Conservation (phyloP, 495 filamentous ascomycete species). For the Amorphotheca resinae region DNA sequence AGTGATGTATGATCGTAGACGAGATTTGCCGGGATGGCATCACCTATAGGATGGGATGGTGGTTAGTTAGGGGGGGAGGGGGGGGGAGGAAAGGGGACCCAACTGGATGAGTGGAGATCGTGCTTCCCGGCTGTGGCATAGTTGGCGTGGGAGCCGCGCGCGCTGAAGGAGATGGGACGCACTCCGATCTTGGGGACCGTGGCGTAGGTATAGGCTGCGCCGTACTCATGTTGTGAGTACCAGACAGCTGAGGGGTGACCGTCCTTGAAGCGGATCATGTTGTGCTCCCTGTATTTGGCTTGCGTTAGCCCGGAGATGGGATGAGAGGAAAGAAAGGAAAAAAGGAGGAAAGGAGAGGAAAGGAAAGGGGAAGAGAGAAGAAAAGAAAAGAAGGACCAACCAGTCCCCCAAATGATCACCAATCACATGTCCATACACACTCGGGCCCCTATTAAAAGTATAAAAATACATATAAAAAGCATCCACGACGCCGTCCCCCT, state of each 20-base stretch:
- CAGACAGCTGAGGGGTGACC: conserved; percentile 71
- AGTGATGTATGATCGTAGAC: conserved; percentile 79
- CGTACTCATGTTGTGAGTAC: conserved; percentile 76
- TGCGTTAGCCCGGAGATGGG: too few relatives aligned
- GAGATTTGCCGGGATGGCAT: conserved; percentile 51
- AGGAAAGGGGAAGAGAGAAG: not conserved
- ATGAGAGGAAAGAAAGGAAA: too few relatives aligned
- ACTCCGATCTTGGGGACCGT: conserved; percentile 59
- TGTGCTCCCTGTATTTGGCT: conserved; percentile 54
- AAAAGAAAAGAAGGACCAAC: not conserved
- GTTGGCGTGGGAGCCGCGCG: conserved; percentile 87
- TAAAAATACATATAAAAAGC: conserved; percentile 99
- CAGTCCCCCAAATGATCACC: conserved; percentile 96
- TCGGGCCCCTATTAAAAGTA: conserved; percentile 89
- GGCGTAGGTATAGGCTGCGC: conserved; percentile 69
- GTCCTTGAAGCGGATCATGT: conserved; percentile 70
- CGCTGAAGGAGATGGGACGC: conserved; percentile 77
- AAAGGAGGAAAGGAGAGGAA: too few relatives aligned
- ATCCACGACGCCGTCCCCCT: conserved; percentile 50
- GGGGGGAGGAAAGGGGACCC: not conserved
- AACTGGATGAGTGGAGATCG: conserved; percentile 37
- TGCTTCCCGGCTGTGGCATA: conserved; percentile 61
- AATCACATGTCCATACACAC: conserved; percentile 73
- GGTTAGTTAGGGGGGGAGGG: not conserved
- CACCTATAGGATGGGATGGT: not conserved